Conservation (phyloP, 148 eudicot genomes). For the Vaccinium darrowii region DNA sequence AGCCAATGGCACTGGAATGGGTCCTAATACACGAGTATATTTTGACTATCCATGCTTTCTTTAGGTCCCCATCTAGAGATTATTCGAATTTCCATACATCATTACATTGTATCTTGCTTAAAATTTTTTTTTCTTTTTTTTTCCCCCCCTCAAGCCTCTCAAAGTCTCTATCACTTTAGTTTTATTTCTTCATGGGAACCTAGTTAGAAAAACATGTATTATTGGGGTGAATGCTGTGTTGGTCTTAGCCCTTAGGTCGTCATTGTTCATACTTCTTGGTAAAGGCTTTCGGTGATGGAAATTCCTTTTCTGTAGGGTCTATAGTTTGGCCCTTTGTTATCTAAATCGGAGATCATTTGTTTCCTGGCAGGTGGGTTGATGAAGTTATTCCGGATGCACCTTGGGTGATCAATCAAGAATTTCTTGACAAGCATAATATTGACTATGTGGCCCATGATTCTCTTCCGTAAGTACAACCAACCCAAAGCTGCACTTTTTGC, state of each 20-base stretch:
- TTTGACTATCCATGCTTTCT: too few relatives aligned
- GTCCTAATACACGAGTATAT: too few relatives aligned
- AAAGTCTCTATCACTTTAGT: too few relatives aligned
- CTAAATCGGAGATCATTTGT: not conserved
- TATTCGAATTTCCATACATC: too few relatives aligned
- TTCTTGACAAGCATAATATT: conserved; percentile 63
- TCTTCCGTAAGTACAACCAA: conserved; percentile 60
- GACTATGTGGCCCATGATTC: conserved; percentile 81
- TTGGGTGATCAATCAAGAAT: conserved; percentile 63
- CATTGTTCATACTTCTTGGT: not conserved
- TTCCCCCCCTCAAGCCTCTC: too few relatives aligned
- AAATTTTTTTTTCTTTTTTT: too few relatives aligned
- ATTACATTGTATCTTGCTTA: too few relatives aligned
- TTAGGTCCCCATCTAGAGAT: too few relatives aligned
- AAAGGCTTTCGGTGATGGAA: not conserved
- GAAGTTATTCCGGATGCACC: conserved; percentile 86
- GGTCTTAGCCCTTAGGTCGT: not conserved
- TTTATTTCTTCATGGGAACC: not conserved
- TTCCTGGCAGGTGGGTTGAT: conserved; percentile 65
- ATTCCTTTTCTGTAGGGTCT: not conserved
- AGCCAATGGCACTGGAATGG: too few relatives aligned
- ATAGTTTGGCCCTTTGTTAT: not conserved
- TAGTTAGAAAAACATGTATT: not conserved
- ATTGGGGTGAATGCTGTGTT: not conserved
- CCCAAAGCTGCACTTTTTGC: not conserved